Evolutionary conservation across 495 filamentous ascomycete genomes (phyloP).

Genomic region (Elasticomyces elasticus): DNA sequence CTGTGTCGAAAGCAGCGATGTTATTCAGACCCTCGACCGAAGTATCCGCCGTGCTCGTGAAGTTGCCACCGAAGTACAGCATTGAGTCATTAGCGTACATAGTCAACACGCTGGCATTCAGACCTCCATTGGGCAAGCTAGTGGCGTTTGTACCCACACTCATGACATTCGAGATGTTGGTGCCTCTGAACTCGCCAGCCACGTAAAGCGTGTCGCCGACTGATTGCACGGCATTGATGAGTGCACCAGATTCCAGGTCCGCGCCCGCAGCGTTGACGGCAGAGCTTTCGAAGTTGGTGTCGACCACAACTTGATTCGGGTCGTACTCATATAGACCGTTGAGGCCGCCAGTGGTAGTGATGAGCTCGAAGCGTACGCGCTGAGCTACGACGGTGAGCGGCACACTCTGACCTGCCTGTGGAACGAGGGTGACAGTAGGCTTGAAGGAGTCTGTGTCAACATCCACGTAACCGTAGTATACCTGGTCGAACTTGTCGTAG

Average conservation of each 20-base stretch:
- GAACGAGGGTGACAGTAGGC: conserved; percentile 69
- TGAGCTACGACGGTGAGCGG: conserved; percentile 73
- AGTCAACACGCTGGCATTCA: conserved; percentile 70
- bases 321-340: conserved; percentile 91
- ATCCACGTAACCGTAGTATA: conserved; percentile 79
- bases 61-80: conserved; percentile 78
- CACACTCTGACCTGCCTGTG: conserved; percentile 53
- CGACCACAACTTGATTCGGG: conserved; percentile 48
- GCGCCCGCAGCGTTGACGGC: conserved; percentile 63
- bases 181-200: conserved; percentile 73
- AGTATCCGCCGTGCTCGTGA: conserved; percentile 61
- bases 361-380: conserved; percentile 64
- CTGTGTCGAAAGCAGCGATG: conserved; percentile 64
- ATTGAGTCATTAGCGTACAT: conserved; percentile 49
- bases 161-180: conserved; percentile 61
- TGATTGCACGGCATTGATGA: conserved; percentile 52
- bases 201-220: conserved; percentile 56
- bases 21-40: conserved; percentile 53
- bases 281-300: conserved; percentile 59
- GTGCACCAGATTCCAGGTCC: conserved; percentile 52
- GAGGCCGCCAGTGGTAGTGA: conserved; percentile 58
- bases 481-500: conserved; percentile 86
- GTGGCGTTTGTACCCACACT: conserved; percentile 56
- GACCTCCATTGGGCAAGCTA: conserved; percentile 55
- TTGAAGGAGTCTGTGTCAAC: conserved; percentile 62